Evolutionary conservation across 257 asterid species (phyloP), one percentile per base, ranked within the genome.

Genomic region (Penstemon barbatus): DNA sequence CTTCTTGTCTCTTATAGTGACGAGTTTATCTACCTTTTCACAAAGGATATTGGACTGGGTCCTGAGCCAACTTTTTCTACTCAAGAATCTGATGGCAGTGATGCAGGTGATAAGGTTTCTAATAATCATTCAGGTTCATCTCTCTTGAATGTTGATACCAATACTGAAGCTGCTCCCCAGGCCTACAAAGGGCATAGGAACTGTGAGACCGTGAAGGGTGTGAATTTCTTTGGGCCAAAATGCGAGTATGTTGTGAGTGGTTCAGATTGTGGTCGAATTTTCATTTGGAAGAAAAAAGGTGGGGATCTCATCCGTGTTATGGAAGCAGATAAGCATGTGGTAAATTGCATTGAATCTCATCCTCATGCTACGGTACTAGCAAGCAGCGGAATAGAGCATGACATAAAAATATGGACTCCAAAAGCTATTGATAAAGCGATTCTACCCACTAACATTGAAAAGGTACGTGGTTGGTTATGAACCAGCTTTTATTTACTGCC

Each of bases 201-300:
- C 84, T 70, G 68, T 43, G 87, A 85, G 67, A 93, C 97, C 7
- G 90, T 93, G 75, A 90, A 87, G 80, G 96, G 95, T 8, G 97
- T 91, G 57, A 82, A 75, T 60, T 90, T 93, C 77, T 86, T 85
- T 76, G 99, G 99, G 68, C 96, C 99, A 12, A 93, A 71, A 68
- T 77, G 88, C 53, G 99, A 93, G 64, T 93, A 90, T 80, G 91
- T 93, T 57, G 85, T 84, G 77, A 90, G 96, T 63, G 96, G 97
- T 57, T 93, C 99, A 15, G 96, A 90, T 53, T 90, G 97, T 87
- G 99, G 97, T 54, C 76, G 96, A 44, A 89, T 93, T 71, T 93
- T 88, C 78, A 85, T 93, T 69, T 93, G 98, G 98, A 93, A 82
- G 66, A 92, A 90, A 77, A 90, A 80, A 74, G 82, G 77, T 10